Evolutionary conservation across 495 filamentous ascomycete species (phyloP).

Genomic region (Neurospora sublineolata): DNA sequence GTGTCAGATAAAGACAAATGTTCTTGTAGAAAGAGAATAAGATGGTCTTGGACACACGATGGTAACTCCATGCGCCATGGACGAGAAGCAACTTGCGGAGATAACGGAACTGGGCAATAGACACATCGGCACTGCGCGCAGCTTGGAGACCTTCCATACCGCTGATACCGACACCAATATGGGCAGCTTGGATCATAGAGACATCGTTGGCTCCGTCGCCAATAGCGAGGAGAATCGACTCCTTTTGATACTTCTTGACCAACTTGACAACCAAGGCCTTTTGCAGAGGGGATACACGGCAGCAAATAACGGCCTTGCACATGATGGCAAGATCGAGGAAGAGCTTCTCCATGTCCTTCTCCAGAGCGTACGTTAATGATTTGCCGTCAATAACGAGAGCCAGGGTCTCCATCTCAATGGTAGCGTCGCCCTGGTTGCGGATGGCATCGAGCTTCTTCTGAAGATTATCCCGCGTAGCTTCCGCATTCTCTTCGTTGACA

Average conservation of each 20-base stretch:
- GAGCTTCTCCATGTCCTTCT: slow-evolving; percentile 84
- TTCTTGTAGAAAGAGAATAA: slow-evolving; percentile 99
- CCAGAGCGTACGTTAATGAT: slow-evolving; percentile 85
- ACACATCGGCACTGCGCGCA: slow-evolving; percentile 87
- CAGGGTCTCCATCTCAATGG: slow-evolving; percentile 71
- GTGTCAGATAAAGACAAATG: slow-evolving; percentile 95
- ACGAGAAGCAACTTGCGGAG: slow-evolving; percentile 91
- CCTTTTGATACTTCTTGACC: slow-evolving; percentile 86
- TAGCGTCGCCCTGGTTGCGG: slow-evolving; percentile 57
- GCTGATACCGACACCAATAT: slow-evolving; percentile 96
- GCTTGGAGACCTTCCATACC: slow-evolving; percentile 98
- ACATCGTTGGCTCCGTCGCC: slow-evolving; percentile 98
- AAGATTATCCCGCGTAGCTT: slow-evolving; percentile 70
- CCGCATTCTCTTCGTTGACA: slow-evolving; percentile 75
- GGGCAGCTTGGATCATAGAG: slow-evolving; percentile 98
- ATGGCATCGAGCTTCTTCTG: slow-evolving; percentile 89
- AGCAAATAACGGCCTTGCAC: slow-evolving; percentile 98
- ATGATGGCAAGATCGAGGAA: slow-evolving; percentile 88
- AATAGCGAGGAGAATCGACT: slow-evolving; percentile 82
- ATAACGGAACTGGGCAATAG: slow-evolving; percentile 94
- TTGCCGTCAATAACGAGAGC: slow-evolving; percentile 97
- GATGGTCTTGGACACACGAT: slow-evolving; percentile 91
- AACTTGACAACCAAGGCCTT: slow-evolving; percentile 98
- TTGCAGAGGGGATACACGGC: slow-evolving; percentile 96
- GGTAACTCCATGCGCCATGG: slow-evolving; percentile 95